Percentiles rank a stretch among this genome's conserved stretches.
Evolutionary conservation across 768 basidiomycete genomes (phyloP).

Genomic region (Symmetrospora coprosmae): DNA sequence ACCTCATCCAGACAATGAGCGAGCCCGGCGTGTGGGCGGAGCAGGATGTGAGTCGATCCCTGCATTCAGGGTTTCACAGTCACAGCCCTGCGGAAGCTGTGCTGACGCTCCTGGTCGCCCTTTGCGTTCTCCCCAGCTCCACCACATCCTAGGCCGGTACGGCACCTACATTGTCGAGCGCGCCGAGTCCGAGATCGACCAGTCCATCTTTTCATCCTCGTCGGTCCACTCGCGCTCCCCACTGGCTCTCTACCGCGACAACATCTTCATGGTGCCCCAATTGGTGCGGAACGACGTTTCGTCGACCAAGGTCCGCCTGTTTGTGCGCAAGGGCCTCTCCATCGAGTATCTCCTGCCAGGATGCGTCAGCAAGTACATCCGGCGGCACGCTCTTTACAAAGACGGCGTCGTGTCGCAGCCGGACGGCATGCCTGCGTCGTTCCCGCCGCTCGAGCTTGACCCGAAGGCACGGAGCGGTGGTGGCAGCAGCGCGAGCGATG

Average conservation of each 20-base stretch:
- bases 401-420: constrained; percentile 23
- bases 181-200: constrained; percentile 66
- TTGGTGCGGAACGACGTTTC: constrained; percentile 43
- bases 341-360: constrained; percentile 71
- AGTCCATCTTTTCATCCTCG: constrained; percentile 32
- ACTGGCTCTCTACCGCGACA: constrained; percentile 42
- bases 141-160: constrained; percentile 88
- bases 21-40: constrained; percentile 97
- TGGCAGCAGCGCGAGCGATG: too few species aligned
- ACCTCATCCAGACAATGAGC: constrained; percentile 93
- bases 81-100: constrained; percentile 5
- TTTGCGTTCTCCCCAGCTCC: constrained; percentile 47
- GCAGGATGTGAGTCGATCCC: constrained; percentile 56
- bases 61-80: background rate
- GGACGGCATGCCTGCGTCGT: constrained; percentile 8
- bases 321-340: constrained; percentile 42
- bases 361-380: constrained; percentile 86
- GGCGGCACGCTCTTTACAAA: constrained; percentile 50
- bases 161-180: constrained; percentile 91
- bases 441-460: constrained; percentile 7
- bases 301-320: constrained; percentile 65
- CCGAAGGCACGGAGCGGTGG: too few species aligned
- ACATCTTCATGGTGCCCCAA: constrained; percentile 39
- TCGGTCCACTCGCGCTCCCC: constrained; percentile 36
- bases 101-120: background rate